Base-by-base conservation (phyloP, 2,329 filamentous ascomycete genomes). In the Pseudocercospora crystallina region DNA sequence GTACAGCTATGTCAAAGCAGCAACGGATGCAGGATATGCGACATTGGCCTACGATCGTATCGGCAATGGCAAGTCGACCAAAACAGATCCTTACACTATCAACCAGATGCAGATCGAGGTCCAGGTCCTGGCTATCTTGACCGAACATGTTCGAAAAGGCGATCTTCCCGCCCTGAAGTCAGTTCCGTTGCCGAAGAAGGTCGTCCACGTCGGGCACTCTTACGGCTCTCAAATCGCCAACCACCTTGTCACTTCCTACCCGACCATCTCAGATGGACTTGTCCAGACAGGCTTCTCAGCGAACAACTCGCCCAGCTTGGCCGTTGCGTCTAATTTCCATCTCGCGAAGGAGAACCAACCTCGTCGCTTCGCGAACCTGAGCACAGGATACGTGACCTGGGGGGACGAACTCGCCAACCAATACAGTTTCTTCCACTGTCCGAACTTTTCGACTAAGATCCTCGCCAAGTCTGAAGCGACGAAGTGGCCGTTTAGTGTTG, bases 401-500 rank as follows among this genome's bases (percentile, higher is more conserved):
- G 43, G 9, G n/a, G 54, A 55, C 29, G 48, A 59, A 33, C 39
- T 53, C 7, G 14, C 47, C 7, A 44, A 51, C 15, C 69, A 72
- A 58, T 68, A 69, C 51, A 59, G 65, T 37, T 71, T 69, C 54
- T 63, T 71, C 51, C 61, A 53, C 47, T 14, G 49, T n/a, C 53
- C 53, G 1, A 40, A 48, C 26, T 70, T 67, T 48, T 63, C 64
- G 12, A 61, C 61, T 5, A 56, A 56, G 49, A 46, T 69, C 47
- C 59, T 72, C 17, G 55, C 58, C 20, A 66, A 66, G 43, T 61
- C 57, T 11, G 61, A 69, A 35, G 30, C 45, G n/a, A 62, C 65
- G 53, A 71, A 70, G 59, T 65, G 68, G 61, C 68, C 69, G 4
- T 61, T 62, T 39, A 47, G 63, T 1, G 59, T 72, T 10, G 64